Evolutionary conservation across 352 stramenopile species (phyloP), one percentile per base, ranked within the genome.

Genomic region (Hyaloperonospora arabidopsidis): DNA sequence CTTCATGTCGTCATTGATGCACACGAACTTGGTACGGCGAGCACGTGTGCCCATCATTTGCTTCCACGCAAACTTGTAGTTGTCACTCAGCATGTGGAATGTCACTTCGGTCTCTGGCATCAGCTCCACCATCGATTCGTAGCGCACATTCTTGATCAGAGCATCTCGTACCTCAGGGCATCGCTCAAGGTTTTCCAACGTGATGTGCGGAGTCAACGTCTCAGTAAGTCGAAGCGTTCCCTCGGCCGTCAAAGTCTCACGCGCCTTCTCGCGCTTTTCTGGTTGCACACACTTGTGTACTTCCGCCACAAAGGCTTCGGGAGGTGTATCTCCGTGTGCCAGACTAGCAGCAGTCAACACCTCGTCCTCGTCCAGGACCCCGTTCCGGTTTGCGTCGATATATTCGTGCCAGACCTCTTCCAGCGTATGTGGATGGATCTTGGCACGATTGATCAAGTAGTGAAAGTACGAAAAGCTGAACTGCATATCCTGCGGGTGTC

Each of bases 1-100:
- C 56, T 95, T 80, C 82, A 98, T 97, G 70, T 98, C 86, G 75
- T 98, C 93, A 64, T 98, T 98, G 59, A 98, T 91, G 64, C 93
- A 98, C 19, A 98, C 87, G 57, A 98, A 98, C 75, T 98, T 98
- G 45, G 87, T 90, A 21, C 90, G 84, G 10, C 87, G 72, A 44
- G 83, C 84, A 35, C 93, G 84, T 45, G 95, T 94, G 53, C 83
- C 87, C 56, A 98, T 83, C 67, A 98, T 88, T 71, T 97, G 85
- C 51, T 85, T 84, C 75, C 84, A 89, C 35, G 92, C 94, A 41
- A 86, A 84, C 14, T 79, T 76, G 57, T 84, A 93, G 65, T 97
- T 86, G 54, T 98, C 92, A 41, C 76, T 89, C 19, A 98, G 68
- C 93, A 98, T 98, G 68, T 98, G 81, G 71, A 97, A 98, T 39